Base-by-base conservation (phyloP, 1,139 yeast species). In the Geotrichum cucujoidarum region DNA sequence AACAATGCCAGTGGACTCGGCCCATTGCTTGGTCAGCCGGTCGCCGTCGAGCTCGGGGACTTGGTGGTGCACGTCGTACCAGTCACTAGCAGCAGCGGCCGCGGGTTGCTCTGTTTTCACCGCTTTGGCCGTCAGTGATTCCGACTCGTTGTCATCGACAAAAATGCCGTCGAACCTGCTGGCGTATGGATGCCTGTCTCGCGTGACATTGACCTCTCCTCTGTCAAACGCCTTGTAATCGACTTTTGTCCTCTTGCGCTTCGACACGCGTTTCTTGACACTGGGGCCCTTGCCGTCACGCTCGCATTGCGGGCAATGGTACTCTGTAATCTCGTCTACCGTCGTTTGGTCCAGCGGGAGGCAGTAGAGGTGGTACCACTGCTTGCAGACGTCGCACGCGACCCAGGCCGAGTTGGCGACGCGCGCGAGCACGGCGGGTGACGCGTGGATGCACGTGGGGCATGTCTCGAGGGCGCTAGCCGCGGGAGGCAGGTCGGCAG, bases 221-320 rank as follows among this genome's bases (percentile, higher is more conserved):
- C 80, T 83, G 60, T 89, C 78, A 57, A 89, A 67, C 0, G 95
- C 95, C 8, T 79, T 81, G 61, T 89, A 89, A 62, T 89, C 95
- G 38, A 88, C 75, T 44, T 72, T 71, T 8, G 72, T 66, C 40
- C 71, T 69, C 13, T 75, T 66, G 34, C 95, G 70, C 25, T 76
- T 73, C 54, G 85, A 83, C 18, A 73, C 73, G 30, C 94, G 69
- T 48, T 74, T 75, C 40, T 68, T 63, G 7, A 74, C 64, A 3
- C 85, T 76, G 0, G 81, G 78, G 0, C 88, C 88, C 45, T 72
- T 65, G n/a, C n/a, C n/a, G 16, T 57, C 57, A 5, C 51, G 53
- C 5, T 57, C 62, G 61, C 92, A 84, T 1, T 56, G 51, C 0
- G 61, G 56, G 59, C 94, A 84, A 56, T 83, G 87, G 61, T 70